Conservation (phyloP, 768 basidiomycete species). For the Fomitopsis serialis region DNA sequence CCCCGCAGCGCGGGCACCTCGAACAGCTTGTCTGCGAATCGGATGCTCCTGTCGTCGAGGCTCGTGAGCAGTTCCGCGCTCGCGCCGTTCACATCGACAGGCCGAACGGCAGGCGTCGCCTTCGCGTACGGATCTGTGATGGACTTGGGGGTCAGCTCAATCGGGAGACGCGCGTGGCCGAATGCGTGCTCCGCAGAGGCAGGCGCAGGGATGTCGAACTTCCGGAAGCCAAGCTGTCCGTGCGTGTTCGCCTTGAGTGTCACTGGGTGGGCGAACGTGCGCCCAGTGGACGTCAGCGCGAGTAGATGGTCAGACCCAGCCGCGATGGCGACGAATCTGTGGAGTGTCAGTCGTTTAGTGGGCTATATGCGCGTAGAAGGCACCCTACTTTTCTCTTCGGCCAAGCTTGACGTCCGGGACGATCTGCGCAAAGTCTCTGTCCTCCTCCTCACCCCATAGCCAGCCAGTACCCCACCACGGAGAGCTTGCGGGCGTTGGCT, state of each 20-base stretch:
- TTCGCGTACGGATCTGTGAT: slow-evolving; percentile 45
- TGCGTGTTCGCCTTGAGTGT: slow-evolving; percentile 69
- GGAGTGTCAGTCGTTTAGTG: neutral
- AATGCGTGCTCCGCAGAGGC: slow-evolving; percentile 16
- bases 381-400: slow-evolving; percentile 60
- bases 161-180: slow-evolving; percentile 30
- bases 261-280: slow-evolving; percentile 75
- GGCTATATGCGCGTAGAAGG: neutral
- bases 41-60: slow-evolving; percentile 38
- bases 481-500: slow-evolving; percentile 37
- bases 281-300: slow-evolving; percentile 67
- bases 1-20: slow-evolving; percentile 73
- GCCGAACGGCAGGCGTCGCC: slow-evolving; percentile 36
- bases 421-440: slow-evolving; percentile 58
- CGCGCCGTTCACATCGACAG: slow-evolving; percentile 28
- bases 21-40: slow-evolving; percentile 65
- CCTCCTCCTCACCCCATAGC: slow-evolving; percentile 49
- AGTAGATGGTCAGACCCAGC: slow-evolving; percentile 70
- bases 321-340: slow-evolving; percentile 68
- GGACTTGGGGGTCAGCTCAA: slow-evolving; percentile 56
- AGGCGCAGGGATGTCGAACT: slow-evolving; percentile 43
- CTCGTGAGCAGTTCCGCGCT: slow-evolving; percentile 14
- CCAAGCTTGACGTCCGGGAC: slow-evolving; percentile 46
- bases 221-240: slow-evolving; percentile 80
- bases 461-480: slow-evolving; percentile 61